phyloP scores from a whole-genome alignment of 2,329 filamentous ascomycete genomes.

The Alternaria brassicicola region DNA sequence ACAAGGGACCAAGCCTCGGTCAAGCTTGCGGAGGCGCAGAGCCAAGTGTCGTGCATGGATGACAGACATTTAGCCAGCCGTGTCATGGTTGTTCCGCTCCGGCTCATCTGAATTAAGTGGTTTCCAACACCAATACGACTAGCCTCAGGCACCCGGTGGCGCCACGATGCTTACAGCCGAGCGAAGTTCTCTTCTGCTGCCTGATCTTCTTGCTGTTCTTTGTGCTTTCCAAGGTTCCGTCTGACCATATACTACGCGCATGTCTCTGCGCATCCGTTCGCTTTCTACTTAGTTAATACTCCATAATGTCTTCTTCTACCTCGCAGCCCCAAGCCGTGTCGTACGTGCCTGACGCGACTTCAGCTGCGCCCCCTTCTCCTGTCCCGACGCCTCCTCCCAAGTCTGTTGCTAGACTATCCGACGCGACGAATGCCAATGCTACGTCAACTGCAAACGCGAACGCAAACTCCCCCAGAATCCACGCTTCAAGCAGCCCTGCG shows the following conservation, averaged over 20 bases:
- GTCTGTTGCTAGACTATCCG: slow-evolving; percentile 3
- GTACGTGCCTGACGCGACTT: slow-evolving; percentile 2
- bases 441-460: not conserved
- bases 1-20: not conserved
- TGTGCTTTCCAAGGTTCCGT: slow-evolving; percentile 3
- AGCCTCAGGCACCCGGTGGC: slow-evolving; percentile 10
- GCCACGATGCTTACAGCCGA: not conserved
- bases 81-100: not conserved
- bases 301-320: slow-evolving; percentile 22
- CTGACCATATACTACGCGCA: slow-evolving; percentile 5
- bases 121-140: slow-evolving; percentile 1
- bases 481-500: slow-evolving; percentile 3
- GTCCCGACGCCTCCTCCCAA: slow-evolving; percentile 1
- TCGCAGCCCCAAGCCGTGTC: slow-evolving; percentile 3
- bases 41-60: slow-evolving; percentile 4
- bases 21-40: slow-evolving; percentile 1
- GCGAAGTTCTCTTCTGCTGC: slow-evolving; percentile 3
- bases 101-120: slow-evolving; percentile 7
- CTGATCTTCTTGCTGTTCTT: slow-evolving; percentile 1
- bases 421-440: slow-evolving; percentile 2
- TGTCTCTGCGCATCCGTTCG: slow-evolving; percentile 17
- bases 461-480: not conserved
- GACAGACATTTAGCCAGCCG: not conserved
- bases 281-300: slow-evolving; percentile 6
- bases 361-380: not conserved